Evolutionary conservation across 1,284 basidiomycete genomes (phyloP).

Genomic region (Termitomyces sp.): DNA sequence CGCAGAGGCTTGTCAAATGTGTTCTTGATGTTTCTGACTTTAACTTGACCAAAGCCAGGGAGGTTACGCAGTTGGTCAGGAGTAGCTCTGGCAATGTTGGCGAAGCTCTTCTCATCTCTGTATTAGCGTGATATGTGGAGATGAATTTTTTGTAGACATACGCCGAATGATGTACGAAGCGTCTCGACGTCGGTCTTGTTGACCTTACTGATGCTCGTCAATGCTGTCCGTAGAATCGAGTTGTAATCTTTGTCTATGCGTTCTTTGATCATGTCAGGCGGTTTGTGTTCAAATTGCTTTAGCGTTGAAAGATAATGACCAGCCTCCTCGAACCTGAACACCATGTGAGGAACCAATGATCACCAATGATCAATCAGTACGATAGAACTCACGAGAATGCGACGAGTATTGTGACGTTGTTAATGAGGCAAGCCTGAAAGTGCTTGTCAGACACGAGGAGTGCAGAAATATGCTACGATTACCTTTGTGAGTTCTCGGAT

Average conservation of each 20-base stretch:
- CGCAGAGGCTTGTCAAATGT: constrained; percentile 77
- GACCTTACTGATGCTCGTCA: constrained; percentile 89
- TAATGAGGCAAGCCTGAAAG: constrained; percentile 75
- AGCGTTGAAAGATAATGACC: constrained; percentile 88
- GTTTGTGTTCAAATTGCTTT: constrained; percentile 92
- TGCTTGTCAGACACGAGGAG: constrained; percentile 3
- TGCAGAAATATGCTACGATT: constrained; percentile 4
- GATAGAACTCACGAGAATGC: constrained; percentile 76
- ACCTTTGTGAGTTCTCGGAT: constrained; percentile 92
- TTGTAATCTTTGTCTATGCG: constrained; percentile 85
- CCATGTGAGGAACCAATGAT: neutral
- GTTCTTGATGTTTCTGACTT: constrained; percentile 80
- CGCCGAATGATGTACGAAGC: constrained; percentile 87
- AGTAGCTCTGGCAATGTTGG: constrained; percentile 69
- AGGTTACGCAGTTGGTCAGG: constrained; percentile 75
- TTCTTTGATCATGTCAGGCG: constrained; percentile 93
- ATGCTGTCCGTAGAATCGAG: constrained; percentile 75
- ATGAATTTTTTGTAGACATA: constrained; percentile 36
- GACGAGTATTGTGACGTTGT: constrained; percentile 88
- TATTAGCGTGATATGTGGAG: constrained; percentile 2
- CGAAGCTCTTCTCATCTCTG: constrained; percentile 63
- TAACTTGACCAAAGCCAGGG: constrained; percentile 93
- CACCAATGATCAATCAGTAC: neutral
- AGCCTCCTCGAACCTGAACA: constrained; percentile 77
- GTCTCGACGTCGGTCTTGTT: constrained; percentile 98